Base-by-base conservation (phyloP, 176 grass and related monocot genomes). In the Tillandsia leiboldiana region DNA sequence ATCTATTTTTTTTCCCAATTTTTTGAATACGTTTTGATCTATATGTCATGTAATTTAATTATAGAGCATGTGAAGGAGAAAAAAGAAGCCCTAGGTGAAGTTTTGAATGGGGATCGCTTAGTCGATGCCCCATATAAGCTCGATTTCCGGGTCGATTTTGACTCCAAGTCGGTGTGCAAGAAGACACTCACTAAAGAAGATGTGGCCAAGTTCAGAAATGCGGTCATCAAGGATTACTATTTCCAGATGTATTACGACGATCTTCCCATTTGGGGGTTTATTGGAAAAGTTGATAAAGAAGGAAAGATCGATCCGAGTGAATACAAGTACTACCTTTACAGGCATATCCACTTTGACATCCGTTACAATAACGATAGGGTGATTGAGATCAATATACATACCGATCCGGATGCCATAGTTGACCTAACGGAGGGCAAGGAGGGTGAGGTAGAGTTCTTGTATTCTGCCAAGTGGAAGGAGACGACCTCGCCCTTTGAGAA, bases 221-320 rank as follows among this genome's bases (percentile, higher is more conserved):
- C 89, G 4, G 89, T 90, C 47, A 77, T 67, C 1, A 96, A 96
- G 82, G 93, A 96, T 75, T 96, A 96, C 64, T 90, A 96, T 83
- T 92, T 96, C 76, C 89, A 96, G 73, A 96, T 96, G 93, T 96
- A 96, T 76, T 96, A 89, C 9, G 93, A 96, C 57, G 93, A 96
- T 52, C 88, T 96, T 70, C 93, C 93, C 11, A 70, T 96, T 2
- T 96, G 93, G 93, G 93, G 89, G 8, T 96, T 92, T 73, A 88
- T 96, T n/a, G 93, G 93, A 27, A 96, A 96, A 62, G 89, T 82
- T 49, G 93, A 92, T 2, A 92, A 87, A 81, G 92, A 83, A 17
- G 81, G 49, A 77, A 96, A 87, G 81, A 10, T 58, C 0, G 77
- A 89, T 18, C 79, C 89, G 0, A 78, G 68, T n/a, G 79, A 96